These are phyloP conservation scores for Ogataea hybrid DNA, from an alignment of 1,139 yeast species.

Conservation along the genomic window DNA sequence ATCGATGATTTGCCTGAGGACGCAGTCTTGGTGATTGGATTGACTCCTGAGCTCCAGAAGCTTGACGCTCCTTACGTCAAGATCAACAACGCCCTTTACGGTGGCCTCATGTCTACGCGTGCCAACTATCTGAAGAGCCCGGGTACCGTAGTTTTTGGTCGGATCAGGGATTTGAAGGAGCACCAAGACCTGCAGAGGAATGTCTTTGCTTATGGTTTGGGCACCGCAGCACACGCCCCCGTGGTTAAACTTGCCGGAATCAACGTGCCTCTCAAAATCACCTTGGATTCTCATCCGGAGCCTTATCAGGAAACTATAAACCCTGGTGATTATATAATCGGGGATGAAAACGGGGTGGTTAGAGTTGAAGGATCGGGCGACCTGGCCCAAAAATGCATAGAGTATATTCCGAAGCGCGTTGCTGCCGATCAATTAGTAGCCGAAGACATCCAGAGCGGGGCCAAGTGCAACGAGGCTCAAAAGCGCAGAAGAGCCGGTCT, in stretches of 20 bases:
- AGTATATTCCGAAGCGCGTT: constrained; percentile 64
- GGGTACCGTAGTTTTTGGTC: constrained; percentile 82
- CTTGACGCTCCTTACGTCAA: constrained; percentile 59
- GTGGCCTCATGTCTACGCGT: constrained; percentile 91
- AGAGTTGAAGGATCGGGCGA: constrained; percentile 41
- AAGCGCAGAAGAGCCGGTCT: constrained; percentile 45
- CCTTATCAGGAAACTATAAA: constrained; percentile 38
- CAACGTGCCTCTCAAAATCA: constrained; percentile 61
- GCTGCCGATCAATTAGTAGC: constrained; percentile 76
- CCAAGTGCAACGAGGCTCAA: constrained; percentile 65
- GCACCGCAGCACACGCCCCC: constrained; percentile 78
- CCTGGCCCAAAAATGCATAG: constrained; percentile 34
- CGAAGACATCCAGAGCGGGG: constrained; percentile 65
- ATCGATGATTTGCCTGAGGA: constrained; percentile 68
- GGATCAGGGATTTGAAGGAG: constrained; percentile 79
- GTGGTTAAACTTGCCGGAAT: constrained; percentile 78
- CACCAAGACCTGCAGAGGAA: constrained; percentile 68
- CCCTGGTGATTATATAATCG: constrained; percentile 72
- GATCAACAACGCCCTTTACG: constrained; percentile 75
- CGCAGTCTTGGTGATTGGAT: constrained; percentile 62
- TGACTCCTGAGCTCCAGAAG: constrained; percentile 52
- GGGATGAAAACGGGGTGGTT: constrained; percentile 80
- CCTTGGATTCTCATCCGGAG: constrained; percentile 36
- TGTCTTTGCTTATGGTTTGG: constrained; percentile 79
- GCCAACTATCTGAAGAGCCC: constrained; percentile 68